These are phyloP conservation scores for Monilinia fructigena DNA, from an alignment of 2,329 filamentous ascomycete genomes.

Conservation along the genomic window DNA sequence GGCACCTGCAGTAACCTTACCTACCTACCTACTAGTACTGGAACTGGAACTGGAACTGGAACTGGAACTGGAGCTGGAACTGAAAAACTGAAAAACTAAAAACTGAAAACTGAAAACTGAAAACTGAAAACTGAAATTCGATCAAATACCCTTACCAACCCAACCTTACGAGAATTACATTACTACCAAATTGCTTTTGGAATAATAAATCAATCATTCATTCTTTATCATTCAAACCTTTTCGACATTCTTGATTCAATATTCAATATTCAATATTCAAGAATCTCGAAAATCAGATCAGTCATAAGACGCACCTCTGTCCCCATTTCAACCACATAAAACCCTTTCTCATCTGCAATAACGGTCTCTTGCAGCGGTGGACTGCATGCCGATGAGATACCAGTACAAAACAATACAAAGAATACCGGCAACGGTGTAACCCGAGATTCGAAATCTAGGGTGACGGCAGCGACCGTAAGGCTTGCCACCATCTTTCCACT, in stretches of 20 bases:
- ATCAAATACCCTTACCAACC: not conserved
- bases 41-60: too few species aligned
- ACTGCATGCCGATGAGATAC: slow-evolving; percentile 35
- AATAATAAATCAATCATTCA: not conserved
- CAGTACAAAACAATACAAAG: slow-evolving; percentile 29
- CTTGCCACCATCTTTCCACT: slow-evolving; percentile 20
- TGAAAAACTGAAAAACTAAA: too few species aligned
- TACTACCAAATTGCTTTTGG: too few species aligned
- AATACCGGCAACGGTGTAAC: slow-evolving; percentile 31
- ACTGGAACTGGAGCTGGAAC: not conserved
- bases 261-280: too few species aligned
- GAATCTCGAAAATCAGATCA: slow-evolving; percentile 14
- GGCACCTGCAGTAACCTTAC: not conserved
- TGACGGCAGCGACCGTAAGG: slow-evolving; percentile 13
- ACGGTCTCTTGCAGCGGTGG: slow-evolving; percentile 31
- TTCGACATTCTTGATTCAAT: too few species aligned
- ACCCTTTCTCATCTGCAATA: slow-evolving; percentile 15
- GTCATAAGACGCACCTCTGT: slow-evolving; percentile 7
- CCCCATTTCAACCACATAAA: slow-evolving; percentile 23
- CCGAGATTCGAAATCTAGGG: slow-evolving; percentile 25
- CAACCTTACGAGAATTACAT: not conserved
- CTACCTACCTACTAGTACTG: not conserved
- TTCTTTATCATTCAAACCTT: not conserved
- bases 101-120: too few species aligned
- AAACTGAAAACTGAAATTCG: too few species aligned